Evolutionary conservation across 176 grass and related monocot genomes (phyloP), one percentile per base, ranked within the genome.

Genomic region (Melocanna baccifera): DNA sequence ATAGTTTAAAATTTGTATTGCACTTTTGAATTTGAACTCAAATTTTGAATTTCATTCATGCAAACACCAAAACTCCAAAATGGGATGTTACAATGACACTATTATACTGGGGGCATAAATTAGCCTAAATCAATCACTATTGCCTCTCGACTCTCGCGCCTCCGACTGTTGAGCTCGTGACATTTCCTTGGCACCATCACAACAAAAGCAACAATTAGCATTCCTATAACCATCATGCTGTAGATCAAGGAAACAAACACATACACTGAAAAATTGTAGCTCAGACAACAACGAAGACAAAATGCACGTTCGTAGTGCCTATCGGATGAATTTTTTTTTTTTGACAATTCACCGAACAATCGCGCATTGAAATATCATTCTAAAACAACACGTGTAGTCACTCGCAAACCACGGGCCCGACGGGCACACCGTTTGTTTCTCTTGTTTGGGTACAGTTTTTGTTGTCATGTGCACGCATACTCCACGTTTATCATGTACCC

Each of bases 401-500:
- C 47, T 50, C 4, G 13, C 47, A 50, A 42, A 42, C 41, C 9
- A 42, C 41, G 12, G 45, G 12, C 1, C 45, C 45, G 12, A 14
- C 12, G 12, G 11, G 43, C 10, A 46, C 43, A 12, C 43, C 12
- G 43, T 46, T 12, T 12, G 43, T 46, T 46, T 46, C 11, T 47
- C 46, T 47, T 4, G 18, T 55, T 20, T 7, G 18, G 18, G 10
- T 14, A 8, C 5, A 2, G 20, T 1, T 46, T 23, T 6, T 34
- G n/a, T 9, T 40, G 23, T 86, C 58, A 80, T 67, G 68, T 73
- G 76, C 58, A 64, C 84, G 67, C 30, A 9, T 62, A 29, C 42
- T 50, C 67, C 42, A 14, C 76, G 53, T 14, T 70, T 52, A 39
- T 15, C 65, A 19, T 61, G 73, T 32, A 47, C 48, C 30, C 41